Base-by-base conservation (phyloP, 2,329 filamentous ascomycete species). In the Apiospora aurea region DNA sequence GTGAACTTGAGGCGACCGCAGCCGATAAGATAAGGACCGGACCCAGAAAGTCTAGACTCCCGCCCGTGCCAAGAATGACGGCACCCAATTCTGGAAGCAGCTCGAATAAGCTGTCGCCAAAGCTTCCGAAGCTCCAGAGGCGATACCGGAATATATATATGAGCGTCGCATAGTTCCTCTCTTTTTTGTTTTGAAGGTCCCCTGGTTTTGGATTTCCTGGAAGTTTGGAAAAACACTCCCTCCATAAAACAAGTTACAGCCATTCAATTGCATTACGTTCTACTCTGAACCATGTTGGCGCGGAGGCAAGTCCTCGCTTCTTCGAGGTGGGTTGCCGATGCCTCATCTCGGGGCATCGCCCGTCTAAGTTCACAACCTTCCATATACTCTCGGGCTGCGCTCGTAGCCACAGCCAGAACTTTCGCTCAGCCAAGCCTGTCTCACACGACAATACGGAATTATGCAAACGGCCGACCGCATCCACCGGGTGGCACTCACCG, bases 401-500 rank as follows among this genome's bases (percentile, higher is more conserved):
- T 78, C n/a, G 72, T 69, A 67, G 71, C 75, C 71, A 47, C 74
- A 34, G 71, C 75, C 44, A 64, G 64, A 66, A 44, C 10, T 41
- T 18, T 73, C 46, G 43, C 75, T 69, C 75, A 75, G 69, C 41
- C 75, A 16, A 73, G 73, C n/a, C 49, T 76, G 68, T 73, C 77
- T 21, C 72, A 72, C 64, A 72, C 75, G 47, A 44, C 72, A n/a
- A 71, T 70, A 69, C 87, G 91, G 71, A 82, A 79, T 67, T 93
- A 93, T 82, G 88, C 91, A 72, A 91, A 91, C 85, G 92, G 93
- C 78, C 87, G 92, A 73, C 94, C 95, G 74, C 94, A 96, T 75
- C 95, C 95, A 1, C 95, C 96, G 0, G 96, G 96, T 69, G 95
- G 95, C 71, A 98, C 95, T 0, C 94, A 98, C 83, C 93, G 93